phyloP scores from a whole-genome alignment of 208 protist species.

The Porcisia hertigi region DNA sequence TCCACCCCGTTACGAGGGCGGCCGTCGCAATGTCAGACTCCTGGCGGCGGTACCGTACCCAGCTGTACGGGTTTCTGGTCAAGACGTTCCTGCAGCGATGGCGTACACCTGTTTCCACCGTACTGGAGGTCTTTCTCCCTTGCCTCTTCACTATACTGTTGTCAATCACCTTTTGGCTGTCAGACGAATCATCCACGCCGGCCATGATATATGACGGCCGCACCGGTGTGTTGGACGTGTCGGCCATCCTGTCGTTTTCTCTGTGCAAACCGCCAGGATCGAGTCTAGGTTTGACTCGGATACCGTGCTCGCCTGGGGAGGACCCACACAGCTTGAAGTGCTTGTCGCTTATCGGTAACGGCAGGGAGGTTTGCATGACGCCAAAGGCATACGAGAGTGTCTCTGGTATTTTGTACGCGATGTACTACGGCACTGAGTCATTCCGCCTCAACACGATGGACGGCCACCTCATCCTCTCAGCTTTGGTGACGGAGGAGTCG shows the following conservation, averaged over 20 bases:
- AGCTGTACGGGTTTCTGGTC: slow-evolving; percentile 68
- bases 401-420: slow-evolving; percentile 30
- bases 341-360: slow-evolving; percentile 37
- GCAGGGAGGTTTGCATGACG: slow-evolving; percentile 34
- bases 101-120: slow-evolving; percentile 52
- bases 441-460: slow-evolving; percentile 51
- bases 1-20: background rate
- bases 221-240: slow-evolving; percentile 19
- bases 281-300: slow-evolving; percentile 19
- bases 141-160: slow-evolving; percentile 63
- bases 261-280: slow-evolving; percentile 26
- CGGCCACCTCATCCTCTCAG: slow-evolving; percentile 54
- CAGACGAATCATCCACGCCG: slow-evolving; percentile 25
- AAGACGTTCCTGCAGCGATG: slow-evolving; percentile 66
- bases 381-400: slow-evolving; percentile 8
- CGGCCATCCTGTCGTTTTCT: slow-evolving; percentile 24
- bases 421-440: slow-evolving; percentile 44
- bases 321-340: slow-evolving; percentile 15
- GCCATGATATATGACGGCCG: slow-evolving; percentile 32
- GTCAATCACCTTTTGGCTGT: slow-evolving; percentile 58
- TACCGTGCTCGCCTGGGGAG: slow-evolving; percentile 20
- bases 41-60: slow-evolving; percentile 43
- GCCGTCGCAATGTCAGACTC: slow-evolving; percentile 3
- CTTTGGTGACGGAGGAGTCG: slow-evolving; percentile 42
- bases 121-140: slow-evolving; percentile 66